Evolutionary conservation across 1,284 basidiomycete genomes (phyloP).

Genomic region (Cutaneotrichosporon sp.): DNA sequence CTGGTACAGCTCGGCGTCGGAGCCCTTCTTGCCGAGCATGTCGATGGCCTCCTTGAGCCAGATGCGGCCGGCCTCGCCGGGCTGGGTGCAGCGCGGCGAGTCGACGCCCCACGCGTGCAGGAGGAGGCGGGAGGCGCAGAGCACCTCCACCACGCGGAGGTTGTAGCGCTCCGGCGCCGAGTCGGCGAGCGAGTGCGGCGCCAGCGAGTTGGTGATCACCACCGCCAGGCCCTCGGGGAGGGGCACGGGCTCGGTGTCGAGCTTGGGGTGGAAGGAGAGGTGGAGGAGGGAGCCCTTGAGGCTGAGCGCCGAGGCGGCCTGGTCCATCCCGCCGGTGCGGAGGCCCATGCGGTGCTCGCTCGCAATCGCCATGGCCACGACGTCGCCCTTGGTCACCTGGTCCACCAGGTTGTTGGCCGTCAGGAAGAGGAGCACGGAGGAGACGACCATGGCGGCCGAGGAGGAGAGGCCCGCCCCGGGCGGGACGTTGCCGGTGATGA

Average conservation of each 20-base stretch:
- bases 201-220: constrained; percentile 80
- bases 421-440: constrained; percentile 74
- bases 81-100: constrained; percentile 21
- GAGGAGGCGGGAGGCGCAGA: constrained; percentile 73
- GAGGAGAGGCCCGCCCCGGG: constrained; percentile 75
- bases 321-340: constrained; percentile 57
- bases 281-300: constrained; percentile 70
- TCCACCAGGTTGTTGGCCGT: constrained; percentile 68
- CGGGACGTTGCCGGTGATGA: constrained; percentile 76
- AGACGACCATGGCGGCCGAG: constrained; percentile 77
- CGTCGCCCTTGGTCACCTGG: constrained; percentile 65
- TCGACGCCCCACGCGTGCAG: constrained; percentile 61
- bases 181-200: constrained; percentile 77
- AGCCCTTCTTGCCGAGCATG: constrained; percentile 55
- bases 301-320: constrained; percentile 77
- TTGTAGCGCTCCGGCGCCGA: constrained; percentile 78
- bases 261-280: constrained; percentile 75
- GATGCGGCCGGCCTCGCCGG: constrained; percentile 25
- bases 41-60: constrained; percentile 55
- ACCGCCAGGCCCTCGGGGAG: constrained; percentile 57
- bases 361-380: constrained; percentile 73
- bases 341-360: constrained; percentile 78
- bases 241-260: constrained; percentile 63
- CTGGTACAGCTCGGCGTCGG: constrained; percentile 42
- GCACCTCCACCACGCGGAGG: constrained; percentile 80